These are phyloP conservation scores for Flaveria floridana DNA, from an alignment of 140 eudicot genomes.

Conservation along the genomic window DNA sequence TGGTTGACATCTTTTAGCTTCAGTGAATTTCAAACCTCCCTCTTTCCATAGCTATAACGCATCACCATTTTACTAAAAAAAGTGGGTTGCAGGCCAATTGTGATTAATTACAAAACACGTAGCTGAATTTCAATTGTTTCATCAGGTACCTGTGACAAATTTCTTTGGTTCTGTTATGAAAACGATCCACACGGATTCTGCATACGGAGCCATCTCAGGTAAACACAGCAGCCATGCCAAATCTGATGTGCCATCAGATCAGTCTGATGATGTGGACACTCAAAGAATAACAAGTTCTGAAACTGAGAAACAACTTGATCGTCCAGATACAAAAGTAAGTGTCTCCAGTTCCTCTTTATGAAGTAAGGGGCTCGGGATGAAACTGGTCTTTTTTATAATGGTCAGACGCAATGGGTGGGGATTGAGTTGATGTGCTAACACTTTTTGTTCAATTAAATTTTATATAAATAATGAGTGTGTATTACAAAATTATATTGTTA, in stretches of 20 bases:
- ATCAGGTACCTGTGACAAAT: constrained; percentile 91
- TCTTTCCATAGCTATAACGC: neutral
- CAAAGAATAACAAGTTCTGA: constrained; percentile 40
- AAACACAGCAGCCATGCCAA: constrained; percentile 32
- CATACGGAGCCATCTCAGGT: constrained; percentile 57
- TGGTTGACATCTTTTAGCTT: constrained; percentile 10
- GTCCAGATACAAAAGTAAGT: constrained; percentile 41
- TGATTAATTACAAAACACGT: neutral
- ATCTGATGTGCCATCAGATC: constrained; percentile 31
- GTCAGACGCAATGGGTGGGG: neutral
- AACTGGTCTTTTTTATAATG: neutral
- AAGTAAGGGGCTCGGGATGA: neutral
- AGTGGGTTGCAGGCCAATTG: constrained; percentile 7
- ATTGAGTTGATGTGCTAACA: neutral
- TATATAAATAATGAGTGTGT: neutral
- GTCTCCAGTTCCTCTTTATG: neutral
- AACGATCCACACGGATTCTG: constrained; percentile 76
- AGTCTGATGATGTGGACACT: constrained; percentile 27
- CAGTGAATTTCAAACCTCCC: neutral
- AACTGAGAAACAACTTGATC: constrained; percentile 35
- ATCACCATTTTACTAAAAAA: neutral
- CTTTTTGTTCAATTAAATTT: neutral
- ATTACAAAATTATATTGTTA: neutral
- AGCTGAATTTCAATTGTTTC: constrained; percentile 16
- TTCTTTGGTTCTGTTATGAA: constrained; percentile 99